Base-by-base conservation (phyloP, 345 rosid species). In the Viola odorata region DNA sequence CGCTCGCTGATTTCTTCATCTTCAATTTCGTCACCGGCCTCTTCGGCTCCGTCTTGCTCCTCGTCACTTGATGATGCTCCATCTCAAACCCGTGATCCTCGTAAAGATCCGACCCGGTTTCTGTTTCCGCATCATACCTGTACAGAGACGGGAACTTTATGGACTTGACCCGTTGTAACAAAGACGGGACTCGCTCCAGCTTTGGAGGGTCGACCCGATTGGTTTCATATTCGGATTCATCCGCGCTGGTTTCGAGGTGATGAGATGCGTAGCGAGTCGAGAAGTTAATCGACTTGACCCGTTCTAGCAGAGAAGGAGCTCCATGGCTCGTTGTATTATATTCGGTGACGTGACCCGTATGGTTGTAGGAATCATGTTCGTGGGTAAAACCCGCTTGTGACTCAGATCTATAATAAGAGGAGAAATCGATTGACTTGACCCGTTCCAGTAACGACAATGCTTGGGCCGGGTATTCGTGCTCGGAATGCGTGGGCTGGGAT, bases 1-100 rank as follows among this genome's bases (percentile, higher is more conserved):
- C 85, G 73, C 96, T 89, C 3, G 82, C 85, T 1, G 91, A 85
- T 71, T 82, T 91, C 73, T 77, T 87, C 86, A 91, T 76, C 67
- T 67, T 80, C 64, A 60, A 2, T 0, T 23, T 23, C 32, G 32
- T 50, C 60, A 6, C 11, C 55, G 36, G n/a, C 15, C 16, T 58
- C 53, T 37, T 58, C 53, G 67, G 55, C 39, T 80, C 89, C 37
- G 89, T 76, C 12, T 71, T 71, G 67, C 70, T 75, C 76, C 92
- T 73, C 32, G 7, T 69, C 45, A 69, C 76, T 16, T 45, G 74
- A 49, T 71, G 75, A 37, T 56, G 67, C 45, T 48, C 41, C 45
- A 3, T 13, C 1, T 37, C 50, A 12, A 4, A 0, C 11, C 44
- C n/a, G 13, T 41, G 7, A 0, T 10, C 52, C 5, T 44, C 37